Evolutionary conservation across 345 rosid species (phyloP).

Genomic region (Odontarrhena argentea): DNA sequence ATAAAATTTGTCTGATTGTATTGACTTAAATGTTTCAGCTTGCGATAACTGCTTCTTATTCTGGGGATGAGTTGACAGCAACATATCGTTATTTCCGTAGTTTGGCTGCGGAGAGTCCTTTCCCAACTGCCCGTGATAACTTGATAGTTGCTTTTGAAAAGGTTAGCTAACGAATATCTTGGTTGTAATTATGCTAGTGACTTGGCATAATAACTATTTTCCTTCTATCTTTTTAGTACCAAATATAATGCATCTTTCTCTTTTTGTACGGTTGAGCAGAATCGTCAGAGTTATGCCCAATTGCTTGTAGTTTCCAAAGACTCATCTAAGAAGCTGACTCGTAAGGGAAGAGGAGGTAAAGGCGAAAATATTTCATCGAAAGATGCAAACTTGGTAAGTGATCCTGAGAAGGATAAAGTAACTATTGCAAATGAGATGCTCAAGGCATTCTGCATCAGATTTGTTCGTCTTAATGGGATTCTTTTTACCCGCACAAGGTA

Average conservation of each 20-base stretch:
- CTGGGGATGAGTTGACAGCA: conserved; percentile 77
- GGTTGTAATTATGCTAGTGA: conserved; percentile 21
- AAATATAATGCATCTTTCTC: not conserved
- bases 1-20: not conserved
- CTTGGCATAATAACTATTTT: not conserved
- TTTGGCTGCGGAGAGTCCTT: conserved; percentile 88
- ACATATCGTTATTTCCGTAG: conserved; percentile 95
- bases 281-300: conserved; percentile 70
- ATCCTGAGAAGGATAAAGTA: conserved; percentile 51
- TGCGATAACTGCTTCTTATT: conserved; percentile 90
- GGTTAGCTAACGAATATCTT: conserved; percentile 47
- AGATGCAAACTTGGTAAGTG: conserved; percentile 51
- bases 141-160: conserved; percentile 96
- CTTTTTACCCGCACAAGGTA: conserved; percentile 97
- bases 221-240: conserved; percentile 1
- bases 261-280: conserved; percentile 47
- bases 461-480: conserved; percentile 90
- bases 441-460: conserved; percentile 71
- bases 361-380: conserved; percentile 52
- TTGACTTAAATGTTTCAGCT: conserved; percentile 61
- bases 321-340: conserved; percentile 40
- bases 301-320: conserved; percentile 55
- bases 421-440: conserved; percentile 49
- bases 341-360: conserved; percentile 74
- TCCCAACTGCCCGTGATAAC: conserved; percentile 95